These are phyloP conservation scores for Solanum chacoense DNA, from an alignment of 305 asterid genomes.

Conservation along the genomic window DNA sequence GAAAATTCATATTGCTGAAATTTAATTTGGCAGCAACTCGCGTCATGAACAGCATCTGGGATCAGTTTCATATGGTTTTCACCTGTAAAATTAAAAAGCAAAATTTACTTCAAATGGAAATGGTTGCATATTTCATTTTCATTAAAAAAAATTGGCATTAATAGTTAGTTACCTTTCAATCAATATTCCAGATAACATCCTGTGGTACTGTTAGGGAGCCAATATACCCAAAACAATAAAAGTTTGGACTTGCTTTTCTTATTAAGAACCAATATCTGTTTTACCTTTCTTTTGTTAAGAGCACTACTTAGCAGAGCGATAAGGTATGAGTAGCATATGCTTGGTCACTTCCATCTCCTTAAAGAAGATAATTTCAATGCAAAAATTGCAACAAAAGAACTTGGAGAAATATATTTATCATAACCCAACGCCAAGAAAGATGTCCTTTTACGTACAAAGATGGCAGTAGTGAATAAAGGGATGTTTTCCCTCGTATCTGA, in stretches of 20 bases:
- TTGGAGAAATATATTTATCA: neutral
- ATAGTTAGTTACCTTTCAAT: neutral
- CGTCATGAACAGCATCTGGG: conserved; percentile 64
- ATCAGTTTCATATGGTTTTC: conserved; percentile 35
- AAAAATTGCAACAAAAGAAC: neutral
- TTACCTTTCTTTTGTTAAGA: neutral
- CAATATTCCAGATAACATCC: neutral
- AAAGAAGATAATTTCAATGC: neutral
- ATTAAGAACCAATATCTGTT: neutral
- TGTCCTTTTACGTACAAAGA: neutral
- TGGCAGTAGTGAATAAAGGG: neutral
- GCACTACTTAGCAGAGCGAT: neutral
- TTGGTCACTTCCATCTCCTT: neutral
- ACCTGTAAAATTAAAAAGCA: neutral
- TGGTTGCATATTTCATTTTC: neutral
- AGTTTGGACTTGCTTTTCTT: neutral
- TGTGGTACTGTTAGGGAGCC: neutral
- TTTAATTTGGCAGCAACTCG: conserved; percentile 16
- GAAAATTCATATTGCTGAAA: neutral
- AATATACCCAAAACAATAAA: neutral
- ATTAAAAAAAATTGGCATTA: neutral
- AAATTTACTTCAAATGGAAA: neutral
- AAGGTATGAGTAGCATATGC: neutral
- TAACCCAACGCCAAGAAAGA: neutral
- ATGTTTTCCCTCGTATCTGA: neutral